Conservation (phyloP, 2,329 filamentous ascomycete genomes). For the Apiospora hydei region DNA sequence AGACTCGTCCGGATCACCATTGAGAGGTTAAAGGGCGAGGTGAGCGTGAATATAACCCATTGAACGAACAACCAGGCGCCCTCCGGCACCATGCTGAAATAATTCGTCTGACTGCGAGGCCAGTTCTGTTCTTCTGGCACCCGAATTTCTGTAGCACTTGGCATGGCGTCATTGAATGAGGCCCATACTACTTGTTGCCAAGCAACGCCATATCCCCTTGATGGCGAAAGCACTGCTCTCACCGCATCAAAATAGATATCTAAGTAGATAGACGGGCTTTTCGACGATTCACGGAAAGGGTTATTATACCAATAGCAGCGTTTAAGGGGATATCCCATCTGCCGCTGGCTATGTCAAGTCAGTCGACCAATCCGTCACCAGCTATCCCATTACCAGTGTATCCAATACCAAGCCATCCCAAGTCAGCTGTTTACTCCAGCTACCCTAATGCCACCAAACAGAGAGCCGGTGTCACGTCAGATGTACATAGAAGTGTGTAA, state of each 20-base stretch:
- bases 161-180: neutral
- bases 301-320: too few species aligned
- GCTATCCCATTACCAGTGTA: neutral
- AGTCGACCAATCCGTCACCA: neutral
- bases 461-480: neutral
- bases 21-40: conserved; percentile 36
- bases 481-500: neutral
- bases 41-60: neutral
- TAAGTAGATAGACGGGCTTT: too few species aligned
- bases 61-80: neutral
- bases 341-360: neutral
- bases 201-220: neutral
- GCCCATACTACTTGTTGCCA: neutral
- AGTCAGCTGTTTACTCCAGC: neutral
- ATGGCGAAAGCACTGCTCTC: too few species aligned
- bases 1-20: conserved; percentile 47
- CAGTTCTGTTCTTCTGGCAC: neutral
- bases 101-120: neutral
- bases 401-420: too few species aligned
- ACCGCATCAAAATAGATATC: too few species aligned
- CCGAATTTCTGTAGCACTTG: neutral
- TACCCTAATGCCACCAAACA: neutral
- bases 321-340: neutral
- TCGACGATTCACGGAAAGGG: too few species aligned
- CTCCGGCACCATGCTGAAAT: neutral